phyloP scores from a whole-genome alignment of 2,329 filamentous ascomycete genomes.

The Fusarium sarcochroum region DNA sequence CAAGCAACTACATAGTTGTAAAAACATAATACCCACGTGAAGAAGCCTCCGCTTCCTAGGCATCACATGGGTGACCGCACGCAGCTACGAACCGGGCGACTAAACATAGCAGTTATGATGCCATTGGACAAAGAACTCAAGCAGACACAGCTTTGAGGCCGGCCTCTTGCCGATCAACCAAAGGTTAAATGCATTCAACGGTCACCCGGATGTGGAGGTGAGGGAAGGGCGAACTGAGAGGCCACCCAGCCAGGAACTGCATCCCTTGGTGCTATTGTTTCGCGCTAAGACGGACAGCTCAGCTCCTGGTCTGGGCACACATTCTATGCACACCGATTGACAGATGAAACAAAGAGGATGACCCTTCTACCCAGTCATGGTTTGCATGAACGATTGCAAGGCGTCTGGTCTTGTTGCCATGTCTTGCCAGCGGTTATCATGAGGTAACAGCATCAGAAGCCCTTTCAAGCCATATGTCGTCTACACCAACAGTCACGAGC shows the following conservation, averaged over 20 bases:
- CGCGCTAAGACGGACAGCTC: constrained; percentile 34
- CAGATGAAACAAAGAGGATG: background rate
- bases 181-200: constrained; percentile 1
- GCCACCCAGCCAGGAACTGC: constrained; percentile 4
- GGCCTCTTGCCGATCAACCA: constrained; percentile 7
- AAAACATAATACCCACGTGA: background rate
- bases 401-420: background rate
- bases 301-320: constrained; percentile 14
- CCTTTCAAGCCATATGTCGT: background rate
- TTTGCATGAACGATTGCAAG: background rate
- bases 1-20: too few species aligned
- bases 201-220: background rate
- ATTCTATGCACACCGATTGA: constrained; percentile 2
- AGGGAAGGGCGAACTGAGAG: background rate
- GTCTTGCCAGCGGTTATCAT: background rate
- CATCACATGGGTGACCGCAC: background rate
- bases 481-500: background rate
- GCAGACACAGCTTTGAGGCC: background rate
- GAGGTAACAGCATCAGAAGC: constrained; percentile 2
- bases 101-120: background rate
- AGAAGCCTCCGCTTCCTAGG: background rate
- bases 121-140: background rate
- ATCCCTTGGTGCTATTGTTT: constrained; percentile 33
- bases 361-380: background rate
- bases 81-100: background rate